These are phyloP conservation scores for Epichloe glyceriae DNA, from an alignment of 2,329 filamentous ascomycete genomes.

Conservation along the genomic window DNA sequence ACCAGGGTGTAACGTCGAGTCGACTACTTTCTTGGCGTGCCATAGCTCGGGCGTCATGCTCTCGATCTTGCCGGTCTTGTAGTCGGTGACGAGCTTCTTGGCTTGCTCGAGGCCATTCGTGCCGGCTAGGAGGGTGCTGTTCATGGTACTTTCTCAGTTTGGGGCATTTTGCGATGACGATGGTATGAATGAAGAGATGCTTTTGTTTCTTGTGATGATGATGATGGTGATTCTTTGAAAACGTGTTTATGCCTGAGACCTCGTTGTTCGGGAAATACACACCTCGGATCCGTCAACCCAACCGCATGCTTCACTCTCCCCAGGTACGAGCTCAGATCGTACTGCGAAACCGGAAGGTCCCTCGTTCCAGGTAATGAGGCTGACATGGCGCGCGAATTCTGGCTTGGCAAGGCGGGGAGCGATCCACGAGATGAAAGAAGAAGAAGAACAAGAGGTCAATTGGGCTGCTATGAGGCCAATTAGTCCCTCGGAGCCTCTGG, in stretches of 20 bases:
- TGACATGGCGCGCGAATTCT: constrained; percentile 35
- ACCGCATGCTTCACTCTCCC: constrained; percentile 83
- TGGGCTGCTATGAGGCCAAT: not conserved
- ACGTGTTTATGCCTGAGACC: not conserved
- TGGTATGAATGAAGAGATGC: not conserved
- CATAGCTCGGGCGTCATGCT: constrained; percentile 85
- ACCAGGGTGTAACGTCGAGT: constrained; percentile 94
- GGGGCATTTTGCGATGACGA: not conserved
- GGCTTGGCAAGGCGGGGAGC: not conserved
- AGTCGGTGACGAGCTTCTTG: constrained; percentile 67
- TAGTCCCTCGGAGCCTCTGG: not conserved
- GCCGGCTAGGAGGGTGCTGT: constrained; percentile 75
- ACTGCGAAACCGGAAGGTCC: constrained; percentile 81
- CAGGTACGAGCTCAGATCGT: constrained; percentile 89
- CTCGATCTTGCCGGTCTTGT: constrained; percentile 70
- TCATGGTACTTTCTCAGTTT: too few relatives aligned
- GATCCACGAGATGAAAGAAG: too few relatives aligned
- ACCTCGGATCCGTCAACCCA: constrained; percentile 91
- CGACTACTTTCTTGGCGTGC: constrained; percentile 92
- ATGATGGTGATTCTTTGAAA: not conserved
- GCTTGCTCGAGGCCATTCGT: constrained; percentile 68
- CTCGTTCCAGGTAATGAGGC: constrained; percentile 54
- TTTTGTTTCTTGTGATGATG: too few relatives aligned
- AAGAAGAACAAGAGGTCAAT: not conserved
- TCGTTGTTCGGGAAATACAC: constrained; percentile 26